Evolutionary conservation across 345 rosid species (phyloP), one percentile per base, ranked within the genome.

Genomic region (Orychophragmus violaceus): DNA sequence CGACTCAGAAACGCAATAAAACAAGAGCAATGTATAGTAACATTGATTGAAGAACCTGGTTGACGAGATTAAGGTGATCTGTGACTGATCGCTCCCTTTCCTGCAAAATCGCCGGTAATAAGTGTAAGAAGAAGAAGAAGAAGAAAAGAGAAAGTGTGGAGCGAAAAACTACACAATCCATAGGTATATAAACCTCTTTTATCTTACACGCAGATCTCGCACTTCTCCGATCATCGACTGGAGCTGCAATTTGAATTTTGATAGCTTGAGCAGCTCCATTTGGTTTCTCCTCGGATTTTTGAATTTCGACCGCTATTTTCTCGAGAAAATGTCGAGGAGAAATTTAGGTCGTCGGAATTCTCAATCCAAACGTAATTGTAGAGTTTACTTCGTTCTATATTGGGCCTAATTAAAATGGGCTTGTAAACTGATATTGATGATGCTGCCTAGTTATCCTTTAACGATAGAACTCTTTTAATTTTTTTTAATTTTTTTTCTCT

Each of bases 211-310:
- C 55, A 84, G 85, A 74, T 82, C 85, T 66, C 90, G 84, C 50
- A 74, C 80, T 77, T 91, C 93, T 51, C 81, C 58, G 72, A 80
- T 68, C 61, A 88, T 69, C 52, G 91, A 80, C 27, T 76, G 88
- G 71, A 90, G 93, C 76, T 82, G 91, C 78, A 88, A 83, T 70
- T 75, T 88, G 83, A 88, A 91, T 76, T 83, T 91, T 54, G 93
- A 86, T 12, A 91, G 48, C 72, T 79, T 88, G n/a, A 88, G 88
- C 77, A 88, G 37, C 80, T 90, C 97, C 97, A 88, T 90, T 76
- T 68, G 71, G 60, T 59, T 53, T 51, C 70, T 44, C 33, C 49
- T 25, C 75, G 2, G 37, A 37, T 13, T 69, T 50, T 64, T 11
- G 44, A 62, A 68, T 59, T 65, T 66, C 14, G 25, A 51, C 41